phyloP scores from a whole-genome alignment of 805 yeast species.

The Myxozyma melibiosi region DNA sequence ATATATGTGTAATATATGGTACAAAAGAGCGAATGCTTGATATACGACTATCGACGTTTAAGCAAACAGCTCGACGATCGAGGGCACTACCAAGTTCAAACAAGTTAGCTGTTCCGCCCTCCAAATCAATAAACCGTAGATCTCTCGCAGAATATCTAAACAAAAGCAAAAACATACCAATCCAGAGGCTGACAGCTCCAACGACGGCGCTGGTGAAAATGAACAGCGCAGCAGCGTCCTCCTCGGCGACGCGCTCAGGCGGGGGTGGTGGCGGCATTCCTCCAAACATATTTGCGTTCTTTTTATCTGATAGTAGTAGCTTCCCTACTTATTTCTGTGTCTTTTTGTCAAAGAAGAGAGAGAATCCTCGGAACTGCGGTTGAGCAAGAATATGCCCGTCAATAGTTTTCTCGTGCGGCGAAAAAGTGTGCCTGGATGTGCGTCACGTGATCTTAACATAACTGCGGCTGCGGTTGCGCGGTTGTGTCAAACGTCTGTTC shows the following conservation, averaged over 20 bases:
- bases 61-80: conserved; percentile 20
- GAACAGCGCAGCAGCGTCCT: conserved; percentile 39
- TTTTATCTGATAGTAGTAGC: too few species aligned
- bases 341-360: too few species aligned
- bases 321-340: background rate
- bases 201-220: conserved; percentile 40
- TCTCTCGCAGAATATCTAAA: background rate
- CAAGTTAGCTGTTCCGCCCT: background rate
- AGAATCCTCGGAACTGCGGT: too few species aligned
- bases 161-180: conserved; percentile 37
- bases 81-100: conserved; percentile 16
- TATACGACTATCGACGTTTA: background rate
- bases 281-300: conserved; percentile 46
- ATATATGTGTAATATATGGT: too few species aligned
- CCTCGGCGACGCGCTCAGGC: conserved; percentile 43
- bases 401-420: too few species aligned
- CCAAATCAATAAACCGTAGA: background rate
- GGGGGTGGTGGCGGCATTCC: conserved; percentile 45
- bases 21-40: too few species aligned
- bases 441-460: too few species aligned
- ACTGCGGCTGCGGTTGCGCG: too few species aligned
- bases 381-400: too few species aligned
- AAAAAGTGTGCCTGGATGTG: too few species aligned
- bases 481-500: too few species aligned
- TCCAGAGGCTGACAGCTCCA: conserved; percentile 46